These are phyloP conservation scores for Tillandsia fasciculata DNA, from an alignment of 176 grass and related monocot species.

Conservation along the genomic window DNA sequence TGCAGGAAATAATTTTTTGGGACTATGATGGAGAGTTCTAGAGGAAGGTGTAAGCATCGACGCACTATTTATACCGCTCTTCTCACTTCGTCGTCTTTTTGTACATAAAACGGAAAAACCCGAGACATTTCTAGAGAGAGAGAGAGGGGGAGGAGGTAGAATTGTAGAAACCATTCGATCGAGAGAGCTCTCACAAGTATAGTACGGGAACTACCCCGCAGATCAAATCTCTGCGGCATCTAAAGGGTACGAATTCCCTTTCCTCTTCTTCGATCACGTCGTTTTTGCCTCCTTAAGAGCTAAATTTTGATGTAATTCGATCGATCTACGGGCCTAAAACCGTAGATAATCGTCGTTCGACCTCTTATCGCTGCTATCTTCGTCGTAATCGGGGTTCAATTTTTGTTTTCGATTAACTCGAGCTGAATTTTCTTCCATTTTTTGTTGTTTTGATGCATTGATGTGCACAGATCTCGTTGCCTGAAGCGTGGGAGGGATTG, in stretches of 20 bases:
- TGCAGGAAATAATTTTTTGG: no score
- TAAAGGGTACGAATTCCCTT: background rate
- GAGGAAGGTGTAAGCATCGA: background rate
- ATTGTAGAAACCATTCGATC: no score
- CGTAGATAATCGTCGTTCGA: background rate
- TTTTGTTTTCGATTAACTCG: background rate
- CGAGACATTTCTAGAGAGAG: background rate
- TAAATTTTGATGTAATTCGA: background rate
- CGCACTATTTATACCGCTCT: background rate
- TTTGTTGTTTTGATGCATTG: background rate
- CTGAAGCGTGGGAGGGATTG: conserved; percentile 3
- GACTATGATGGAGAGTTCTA: background rate
- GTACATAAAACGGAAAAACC: background rate
- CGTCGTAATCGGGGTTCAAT: background rate
- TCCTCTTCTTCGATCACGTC: background rate
- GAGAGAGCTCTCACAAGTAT: no score
- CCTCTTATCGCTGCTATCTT: background rate
- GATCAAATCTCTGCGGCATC: background rate
- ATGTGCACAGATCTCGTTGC: conserved; percentile 17
- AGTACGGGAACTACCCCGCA: background rate
- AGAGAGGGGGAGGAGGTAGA: no score
- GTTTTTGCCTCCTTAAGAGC: background rate
- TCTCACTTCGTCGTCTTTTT: background rate
- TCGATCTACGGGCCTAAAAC: background rate
- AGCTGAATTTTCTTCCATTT: background rate